These are phyloP conservation scores for Nidula niveotomentosa DNA, from an alignment of 1,284 basidiomycete genomes.

Conservation along the genomic window DNA sequence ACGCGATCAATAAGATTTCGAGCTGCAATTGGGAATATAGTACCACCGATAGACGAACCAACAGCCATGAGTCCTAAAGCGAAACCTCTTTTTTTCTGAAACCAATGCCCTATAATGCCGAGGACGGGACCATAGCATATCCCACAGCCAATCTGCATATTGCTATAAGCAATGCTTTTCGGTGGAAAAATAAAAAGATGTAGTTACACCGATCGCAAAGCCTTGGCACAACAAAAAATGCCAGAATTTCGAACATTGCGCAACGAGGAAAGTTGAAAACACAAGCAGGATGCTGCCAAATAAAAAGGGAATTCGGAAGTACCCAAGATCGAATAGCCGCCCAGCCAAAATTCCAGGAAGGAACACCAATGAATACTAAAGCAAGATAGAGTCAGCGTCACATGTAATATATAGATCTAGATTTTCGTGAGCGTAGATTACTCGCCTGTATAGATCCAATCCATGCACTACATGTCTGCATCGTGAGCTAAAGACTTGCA, in stretches of 20 bases:
- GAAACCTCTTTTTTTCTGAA: constrained; percentile 34
- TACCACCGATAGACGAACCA: constrained; percentile 42
- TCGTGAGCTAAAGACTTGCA: constrained; percentile 2
- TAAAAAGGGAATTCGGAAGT: constrained; percentile 43
- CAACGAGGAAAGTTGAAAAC: constrained; percentile 48
- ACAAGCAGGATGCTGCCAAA: constrained; percentile 42
- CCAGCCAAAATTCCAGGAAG: constrained; percentile 43
- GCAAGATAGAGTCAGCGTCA: neutral
- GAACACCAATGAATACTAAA: constrained; percentile 39
- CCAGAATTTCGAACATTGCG: constrained; percentile 53
- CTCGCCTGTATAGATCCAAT: constrained; percentile 64
- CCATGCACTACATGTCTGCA: constrained; percentile 49
- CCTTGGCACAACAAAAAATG: constrained; percentile 59
- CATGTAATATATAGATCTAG: constrained; percentile 56
- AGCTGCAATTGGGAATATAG: constrained; percentile 42
- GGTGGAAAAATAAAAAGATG: neutral
- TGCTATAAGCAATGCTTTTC: neutral
- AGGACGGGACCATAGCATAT: constrained; percentile 45
- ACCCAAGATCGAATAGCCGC: constrained; percentile 56
- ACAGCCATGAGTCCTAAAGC: constrained; percentile 36
- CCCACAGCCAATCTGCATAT: constrained; percentile 33
- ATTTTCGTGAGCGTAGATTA: constrained; percentile 18
- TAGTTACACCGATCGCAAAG: constrained; percentile 41
- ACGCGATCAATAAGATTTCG: constrained; percentile 40
- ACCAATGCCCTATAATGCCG: constrained; percentile 49